These are phyloP conservation scores for Xerocomellus amylosporus DNA, from an alignment of 768 basidiomycete species.

Conservation along the genomic window DNA sequence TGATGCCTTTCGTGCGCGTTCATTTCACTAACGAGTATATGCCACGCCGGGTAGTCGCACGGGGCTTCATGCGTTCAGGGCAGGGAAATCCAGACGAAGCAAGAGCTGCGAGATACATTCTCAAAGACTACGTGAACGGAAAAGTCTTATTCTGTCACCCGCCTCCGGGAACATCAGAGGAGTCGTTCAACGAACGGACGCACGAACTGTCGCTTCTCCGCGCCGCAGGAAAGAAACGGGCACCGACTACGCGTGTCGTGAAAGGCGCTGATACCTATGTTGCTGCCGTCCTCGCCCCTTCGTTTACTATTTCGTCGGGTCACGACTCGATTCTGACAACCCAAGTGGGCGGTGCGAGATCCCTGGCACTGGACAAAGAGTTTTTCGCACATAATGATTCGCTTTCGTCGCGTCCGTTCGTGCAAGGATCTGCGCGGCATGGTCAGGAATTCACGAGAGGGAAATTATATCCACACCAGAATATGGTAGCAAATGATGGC, in stretches of 20 bases:
- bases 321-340: constrained; percentile 28
- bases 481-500: constrained; percentile 75
- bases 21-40: constrained; percentile 15
- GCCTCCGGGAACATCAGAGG: constrained; percentile 67
- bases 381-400: constrained; percentile 69
- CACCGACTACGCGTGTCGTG: constrained; percentile 81
- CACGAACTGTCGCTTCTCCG: constrained; percentile 58
- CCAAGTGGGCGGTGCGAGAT: constrained; percentile 45
- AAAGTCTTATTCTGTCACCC: constrained; percentile 89
- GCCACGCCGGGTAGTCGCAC: constrained; percentile 60
- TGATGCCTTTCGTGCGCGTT: constrained; percentile 16
- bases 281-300: constrained; percentile 13
- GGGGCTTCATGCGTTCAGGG: constrained; percentile 89
- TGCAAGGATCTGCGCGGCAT: constrained; percentile 56
- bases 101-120: constrained; percentile 82
- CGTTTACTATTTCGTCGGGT: neutral
- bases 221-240: constrained; percentile 77
- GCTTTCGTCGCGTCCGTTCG: constrained; percentile 58
- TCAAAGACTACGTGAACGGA: constrained; percentile 97
- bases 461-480: constrained; percentile 80
- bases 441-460: constrained; percentile 63
- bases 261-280: constrained; percentile 86
- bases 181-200: constrained; percentile 72
- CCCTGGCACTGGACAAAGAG: constrained; percentile 68
- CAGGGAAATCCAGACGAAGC: constrained; percentile 98